Base-by-base conservation (phyloP, 208 protist species). In the Herpetomonas tarakana region DNA sequence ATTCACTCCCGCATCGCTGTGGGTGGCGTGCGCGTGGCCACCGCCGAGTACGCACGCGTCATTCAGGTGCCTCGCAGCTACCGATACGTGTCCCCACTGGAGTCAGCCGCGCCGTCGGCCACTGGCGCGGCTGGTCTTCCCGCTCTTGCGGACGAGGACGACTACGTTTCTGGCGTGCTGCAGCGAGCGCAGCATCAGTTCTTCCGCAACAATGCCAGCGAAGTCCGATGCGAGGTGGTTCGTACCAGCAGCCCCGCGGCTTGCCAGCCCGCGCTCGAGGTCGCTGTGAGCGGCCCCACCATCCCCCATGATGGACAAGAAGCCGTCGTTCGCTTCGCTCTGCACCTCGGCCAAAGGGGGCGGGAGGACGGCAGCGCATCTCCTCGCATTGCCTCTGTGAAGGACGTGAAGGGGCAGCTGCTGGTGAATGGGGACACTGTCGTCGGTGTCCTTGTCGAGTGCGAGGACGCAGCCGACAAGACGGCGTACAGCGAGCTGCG, bases 371-470 rank as follows among this genome's bases (percentile, higher is more conserved):
- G 14, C 9, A 18, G 9, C 14, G 35, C 35, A 16, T 44, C 29
- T n/a, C 16, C 22, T 21, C 46, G 21, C 7, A 14, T 62, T 1
- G 18, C 39, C 31, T 16, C 12, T 31, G 61, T 84, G 39, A 35
- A 71, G 30, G 51, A 54, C 9, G 44, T 74, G 18, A 59, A 67
- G 29, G 58, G 60, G 0, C 46, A 52, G 25, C 54, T 78, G 63
- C 70, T 76, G 9, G 68, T 77, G 50, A 91, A 82, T 58, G 74
- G 77, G 47, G 76, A 78, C 51, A 64, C 79, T n/a, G 69, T 91
- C 3, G 60, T 86, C 24, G 75, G 66, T 14, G 56, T 74, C 25
- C 58, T 73, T n/a, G 25, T 54, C 3, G 22, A 31, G 26, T 28
- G 47, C 26, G 19, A 54, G 2, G 29, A 26, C 30, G 26, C 18